Conservation (phyloP, 768 basidiomycete species). For the Neoboletus subvelutipes region DNA sequence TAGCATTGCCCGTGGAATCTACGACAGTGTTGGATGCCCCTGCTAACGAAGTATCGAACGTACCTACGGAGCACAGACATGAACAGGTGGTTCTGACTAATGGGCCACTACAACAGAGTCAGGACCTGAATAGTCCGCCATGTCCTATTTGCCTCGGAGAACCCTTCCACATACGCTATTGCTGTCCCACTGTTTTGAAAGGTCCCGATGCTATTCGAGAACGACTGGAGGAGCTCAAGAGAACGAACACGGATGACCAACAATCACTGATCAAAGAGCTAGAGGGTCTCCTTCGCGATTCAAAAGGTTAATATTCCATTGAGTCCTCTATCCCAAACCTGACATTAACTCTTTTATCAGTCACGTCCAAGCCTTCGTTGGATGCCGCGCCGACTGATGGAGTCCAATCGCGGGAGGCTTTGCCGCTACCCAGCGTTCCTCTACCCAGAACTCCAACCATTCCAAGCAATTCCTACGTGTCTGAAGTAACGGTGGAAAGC, state of each 20-base stretch:
- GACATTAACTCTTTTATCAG: constrained; percentile 12
- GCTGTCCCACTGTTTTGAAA: constrained; percentile 48
- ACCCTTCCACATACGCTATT: constrained; percentile 48
- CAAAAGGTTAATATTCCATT: constrained; percentile 24
- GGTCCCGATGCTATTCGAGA: constrained; percentile 43
- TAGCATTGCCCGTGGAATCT: background rate
- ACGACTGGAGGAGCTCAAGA: constrained; percentile 46
- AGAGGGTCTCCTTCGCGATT: constrained; percentile 33
- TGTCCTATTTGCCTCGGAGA: constrained; percentile 48
- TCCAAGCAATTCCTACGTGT: constrained; percentile 33
- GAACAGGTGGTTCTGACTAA: background rate
- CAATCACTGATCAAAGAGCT: constrained; percentile 42
- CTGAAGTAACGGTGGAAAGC: constrained; percentile 38
- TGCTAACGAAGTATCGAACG: background rate
- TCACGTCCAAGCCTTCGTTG: background rate
- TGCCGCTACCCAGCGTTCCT: constrained; percentile 1
- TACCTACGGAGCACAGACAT: background rate
- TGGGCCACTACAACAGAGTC: background rate
- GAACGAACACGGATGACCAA: constrained; percentile 19
- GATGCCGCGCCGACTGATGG: background rate
- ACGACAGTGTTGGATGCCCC: background rate
- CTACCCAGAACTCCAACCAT: constrained; percentile 17
- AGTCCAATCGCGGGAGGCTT: constrained; percentile 1
- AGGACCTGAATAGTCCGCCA: constrained; percentile 4
- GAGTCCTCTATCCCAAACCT: background rate